Percentiles rank a stretch among this genome's conserved stretches.
Conservation (phyloP, 1,139 yeast genomes). For the Hansenula sp. region DNA sequence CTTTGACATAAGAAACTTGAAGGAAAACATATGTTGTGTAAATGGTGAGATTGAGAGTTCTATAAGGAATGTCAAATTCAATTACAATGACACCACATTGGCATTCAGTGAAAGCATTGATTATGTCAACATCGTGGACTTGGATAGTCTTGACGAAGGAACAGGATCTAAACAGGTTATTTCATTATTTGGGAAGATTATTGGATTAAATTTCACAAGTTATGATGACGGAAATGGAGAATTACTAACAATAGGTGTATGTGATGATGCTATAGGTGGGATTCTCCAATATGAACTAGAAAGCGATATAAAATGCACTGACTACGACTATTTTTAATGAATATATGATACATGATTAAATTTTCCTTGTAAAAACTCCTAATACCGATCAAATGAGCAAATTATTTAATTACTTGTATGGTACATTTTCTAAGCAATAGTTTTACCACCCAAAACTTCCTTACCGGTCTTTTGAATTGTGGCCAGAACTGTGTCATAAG, state of each 20-base stretch:
- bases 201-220: constrained; percentile 49
- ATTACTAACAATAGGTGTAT: constrained; percentile 46
- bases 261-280: constrained; percentile 57
- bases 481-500: constrained; percentile 71
- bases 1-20: constrained; percentile 43
- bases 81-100: constrained; percentile 39
- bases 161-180: constrained; percentile 38
- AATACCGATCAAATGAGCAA: too few relatives aligned
- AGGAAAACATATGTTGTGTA: constrained; percentile 37
- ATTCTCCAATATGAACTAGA: constrained; percentile 43
- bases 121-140: constrained; percentile 47
- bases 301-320: constrained; percentile 33
- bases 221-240: constrained; percentile 43
- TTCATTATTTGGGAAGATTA: constrained; percentile 54
- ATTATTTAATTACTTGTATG: too few relatives aligned
- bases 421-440: constrained; percentile 14
- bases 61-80: constrained; percentile 50
- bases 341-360: background rate
- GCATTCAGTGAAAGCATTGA: constrained; percentile 61
- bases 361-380: background rate
- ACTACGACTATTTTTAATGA: constrained; percentile 32
- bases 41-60: constrained; percentile 33
- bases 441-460: constrained; percentile 64
- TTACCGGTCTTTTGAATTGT: constrained; percentile 91
- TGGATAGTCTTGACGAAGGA: constrained; percentile 26